A percentile compares a stretch with the other conserved stretches of the same genome.
Conservation (phyloP, 805 yeast genomes). For the Teunomyces pallodes region DNA sequence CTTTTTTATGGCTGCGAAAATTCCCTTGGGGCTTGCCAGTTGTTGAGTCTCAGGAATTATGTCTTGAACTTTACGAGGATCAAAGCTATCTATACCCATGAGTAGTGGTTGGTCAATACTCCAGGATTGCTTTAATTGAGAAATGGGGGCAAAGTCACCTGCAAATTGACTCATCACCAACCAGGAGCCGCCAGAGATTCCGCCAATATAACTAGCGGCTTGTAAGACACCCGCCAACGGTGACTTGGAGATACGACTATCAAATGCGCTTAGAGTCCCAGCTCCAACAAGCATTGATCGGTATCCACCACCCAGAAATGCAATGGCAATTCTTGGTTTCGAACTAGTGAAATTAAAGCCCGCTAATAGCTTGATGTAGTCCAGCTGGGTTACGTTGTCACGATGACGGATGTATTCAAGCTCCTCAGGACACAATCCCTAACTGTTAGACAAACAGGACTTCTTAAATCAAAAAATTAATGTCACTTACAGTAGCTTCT, state of each 20-base stretch:
- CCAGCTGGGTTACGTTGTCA: constrained; percentile 24
- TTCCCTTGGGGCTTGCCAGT: not conserved
- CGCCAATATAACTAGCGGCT: constrained; percentile 54
- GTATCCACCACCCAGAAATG: constrained; percentile 53
- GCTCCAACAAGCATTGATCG: constrained; percentile 61
- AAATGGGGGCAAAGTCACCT: constrained; percentile 28
- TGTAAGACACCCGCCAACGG: constrained; percentile 53
- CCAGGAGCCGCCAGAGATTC: constrained; percentile 77
- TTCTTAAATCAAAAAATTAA: not conserved
- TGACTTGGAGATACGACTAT: constrained; percentile 37
- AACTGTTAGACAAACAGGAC: constrained; percentile 9
- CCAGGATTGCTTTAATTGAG: constrained; percentile 34
- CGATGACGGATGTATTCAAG: constrained; percentile 28
- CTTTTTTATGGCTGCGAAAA: constrained; percentile 2
- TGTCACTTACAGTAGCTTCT: constrained; percentile 16
- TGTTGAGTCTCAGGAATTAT: not conserved
- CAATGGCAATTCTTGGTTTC: constrained; percentile 34
- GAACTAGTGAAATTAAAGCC: constrained; percentile 33
- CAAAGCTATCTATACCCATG: constrained; percentile 57
- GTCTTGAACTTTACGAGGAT: constrained; percentile 17
- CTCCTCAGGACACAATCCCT: constrained; percentile 18
- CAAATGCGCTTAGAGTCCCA: constrained; percentile 53
- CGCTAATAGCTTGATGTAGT: constrained; percentile 26
- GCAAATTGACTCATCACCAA: constrained; percentile 47
- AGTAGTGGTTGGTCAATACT: constrained; percentile 46